Conservation (phyloP, 306 rosid genomes). For the Rosa rugosa region DNA sequence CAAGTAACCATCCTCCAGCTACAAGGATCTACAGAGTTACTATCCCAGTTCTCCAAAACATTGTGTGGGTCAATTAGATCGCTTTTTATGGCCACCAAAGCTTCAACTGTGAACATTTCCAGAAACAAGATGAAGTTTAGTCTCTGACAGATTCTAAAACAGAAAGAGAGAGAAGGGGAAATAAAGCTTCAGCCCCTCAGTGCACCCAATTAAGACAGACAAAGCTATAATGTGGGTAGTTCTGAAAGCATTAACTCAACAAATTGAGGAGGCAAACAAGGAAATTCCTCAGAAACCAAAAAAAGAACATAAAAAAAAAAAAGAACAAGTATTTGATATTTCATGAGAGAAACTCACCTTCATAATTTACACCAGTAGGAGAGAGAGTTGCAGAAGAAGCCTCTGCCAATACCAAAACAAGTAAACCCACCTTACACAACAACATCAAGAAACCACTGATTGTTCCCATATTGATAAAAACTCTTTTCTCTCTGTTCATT, state of each 20-base stretch:
- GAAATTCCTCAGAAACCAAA: not conserved
- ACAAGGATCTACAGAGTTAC: conserved; percentile 94
- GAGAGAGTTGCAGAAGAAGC: conserved; percentile 81
- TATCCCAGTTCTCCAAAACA: conserved; percentile 95
- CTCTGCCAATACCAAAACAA: conserved; percentile 51
- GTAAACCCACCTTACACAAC: conserved; percentile 49
- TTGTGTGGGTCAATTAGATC: conserved; percentile 80
- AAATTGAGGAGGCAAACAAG: not conserved
- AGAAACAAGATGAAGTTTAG: not conserved
- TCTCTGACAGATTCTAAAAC: not conserved
- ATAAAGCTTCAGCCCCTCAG: not conserved
- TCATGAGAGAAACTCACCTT: conserved; percentile 55
- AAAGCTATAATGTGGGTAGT: not conserved
- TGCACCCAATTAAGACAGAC: not conserved
- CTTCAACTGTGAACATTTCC: conserved; percentile 61
- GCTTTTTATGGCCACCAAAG: conserved; percentile 79
- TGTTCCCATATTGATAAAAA: conserved; percentile 40
- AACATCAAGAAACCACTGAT: conserved; percentile 19
- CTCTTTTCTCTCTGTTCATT: conserved; percentile 21
- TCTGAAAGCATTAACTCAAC: conserved; percentile 7
- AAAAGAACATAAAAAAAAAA: too few relatives aligned
- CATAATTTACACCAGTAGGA: conserved; percentile 93
- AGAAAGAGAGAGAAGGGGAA: not conserved
- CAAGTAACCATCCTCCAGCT: conserved; percentile 99
- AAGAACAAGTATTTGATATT: not conserved